Base-by-base conservation (phyloP, 1,139 yeast species). In the Kluyveromyces marxianus region DNA sequence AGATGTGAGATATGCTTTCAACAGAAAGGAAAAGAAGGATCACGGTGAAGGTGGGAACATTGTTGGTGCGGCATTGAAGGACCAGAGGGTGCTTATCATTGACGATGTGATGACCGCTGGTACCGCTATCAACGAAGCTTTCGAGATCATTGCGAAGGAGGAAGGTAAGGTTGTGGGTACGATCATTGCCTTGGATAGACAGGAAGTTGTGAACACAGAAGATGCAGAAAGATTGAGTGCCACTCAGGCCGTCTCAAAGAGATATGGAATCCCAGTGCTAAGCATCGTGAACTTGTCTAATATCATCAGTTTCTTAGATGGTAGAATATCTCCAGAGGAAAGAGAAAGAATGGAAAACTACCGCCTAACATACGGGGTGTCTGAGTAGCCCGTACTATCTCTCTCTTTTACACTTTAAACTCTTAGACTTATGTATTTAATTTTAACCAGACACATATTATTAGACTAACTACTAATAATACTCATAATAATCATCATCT, bases 41-140 rank as follows among this genome's bases (percentile, higher is more conserved):
- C 98, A 92, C 65, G 98, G 98, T 46, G 98, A 92, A 71, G 98
- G 98, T 52, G 98, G 98, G 21, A 77, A 78, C 49, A 86, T 92
- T 59, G 98, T 92, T 36, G 98, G 98, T 32, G 79, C 87, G 39
- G 68, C 78, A 3, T 75, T 92, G 57, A 74, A 75, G 50, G 85
- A 77, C 47, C 84, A 89, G 66, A 75, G 74, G 51, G 78, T 89
- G 32, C 72, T 92, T 59, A 84, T 92, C 58, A 88, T 92, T 54
- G 98, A 92, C 67, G 98, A 92, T 60, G 97, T 92, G 43, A 90
- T 92, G 81, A 92, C 97, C 50, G 97, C 98, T 2, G 98, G 98
- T 36, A 92, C 97, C 49, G 98, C 98, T 45, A 89, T 90, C 63
- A 85, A 84, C 59, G 97, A 92, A 68, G 97, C 97, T 0, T 85